These are phyloP conservation scores for Aspergillus diversus DNA, from an alignment of 495 filamentous ascomycete species.

Conservation along the genomic window DNA sequence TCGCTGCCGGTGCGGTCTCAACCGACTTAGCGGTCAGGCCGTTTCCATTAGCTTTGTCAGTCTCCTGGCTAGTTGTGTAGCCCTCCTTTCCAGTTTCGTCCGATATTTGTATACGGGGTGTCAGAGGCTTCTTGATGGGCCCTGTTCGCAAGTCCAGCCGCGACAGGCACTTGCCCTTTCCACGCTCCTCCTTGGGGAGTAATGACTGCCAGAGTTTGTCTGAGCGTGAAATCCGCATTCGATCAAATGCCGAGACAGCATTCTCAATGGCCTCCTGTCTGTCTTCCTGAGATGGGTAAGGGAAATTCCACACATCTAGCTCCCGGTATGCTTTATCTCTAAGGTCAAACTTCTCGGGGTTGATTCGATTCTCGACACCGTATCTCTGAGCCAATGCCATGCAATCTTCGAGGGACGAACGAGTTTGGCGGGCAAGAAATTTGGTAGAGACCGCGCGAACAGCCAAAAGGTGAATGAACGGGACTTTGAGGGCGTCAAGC, in stretches of 20 bases:
- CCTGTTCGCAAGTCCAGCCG: constrained; percentile 66
- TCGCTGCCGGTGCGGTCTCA: constrained; percentile 57
- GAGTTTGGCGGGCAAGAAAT: constrained; percentile 59
- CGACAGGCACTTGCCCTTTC: constrained; percentile 79
- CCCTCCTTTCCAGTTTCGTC: constrained; percentile 52
- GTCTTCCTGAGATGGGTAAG: constrained; percentile 67
- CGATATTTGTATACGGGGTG: constrained; percentile 59
- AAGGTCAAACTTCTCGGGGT: constrained; percentile 66
- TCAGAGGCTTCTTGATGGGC: constrained; percentile 52
- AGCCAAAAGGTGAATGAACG: constrained; percentile 77
- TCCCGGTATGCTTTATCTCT: constrained; percentile 78
- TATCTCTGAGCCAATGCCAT: constrained; percentile 57
- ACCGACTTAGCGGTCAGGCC: constrained; percentile 45
- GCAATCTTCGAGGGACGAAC: constrained; percentile 60
- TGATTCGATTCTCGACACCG: constrained; percentile 61
- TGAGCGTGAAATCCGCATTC: constrained; percentile 68
- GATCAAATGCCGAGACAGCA: constrained; percentile 81
- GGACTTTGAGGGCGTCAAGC: constrained; percentile 54
- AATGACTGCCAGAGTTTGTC: constrained; percentile 83
- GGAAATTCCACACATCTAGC: constrained; percentile 79
- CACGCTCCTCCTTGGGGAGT: constrained; percentile 72
- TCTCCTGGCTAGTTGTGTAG: constrained; percentile 54
- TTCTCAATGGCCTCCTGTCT: constrained; percentile 81
- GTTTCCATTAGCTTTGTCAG: constrained; percentile 51
- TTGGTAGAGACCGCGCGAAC: constrained; percentile 60